phyloP scores from a whole-genome alignment of 1,284 basidiomycete species.

The Sphagnurus paluster region DNA sequence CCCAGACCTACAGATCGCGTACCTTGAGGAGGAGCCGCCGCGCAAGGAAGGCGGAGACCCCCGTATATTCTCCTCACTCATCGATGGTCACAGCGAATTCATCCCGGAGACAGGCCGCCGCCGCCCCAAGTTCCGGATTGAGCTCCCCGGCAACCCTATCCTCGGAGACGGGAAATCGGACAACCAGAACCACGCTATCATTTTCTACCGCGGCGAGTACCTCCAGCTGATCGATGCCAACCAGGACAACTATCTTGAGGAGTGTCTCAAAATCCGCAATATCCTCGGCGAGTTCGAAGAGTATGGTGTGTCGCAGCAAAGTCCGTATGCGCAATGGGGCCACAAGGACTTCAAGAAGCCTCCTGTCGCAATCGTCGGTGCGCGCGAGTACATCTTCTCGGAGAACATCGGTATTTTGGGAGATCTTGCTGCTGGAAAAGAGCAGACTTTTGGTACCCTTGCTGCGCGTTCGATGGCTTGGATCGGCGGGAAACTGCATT shows the following conservation, averaged over 20 bases:
- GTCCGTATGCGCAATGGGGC: constrained; percentile 89
- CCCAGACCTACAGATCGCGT: constrained; percentile 97
- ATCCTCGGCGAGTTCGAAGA: constrained; percentile 99
- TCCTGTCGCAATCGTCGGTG: constrained; percentile 97
- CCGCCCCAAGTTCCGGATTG: constrained; percentile 97
- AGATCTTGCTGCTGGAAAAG: constrained; percentile 98
- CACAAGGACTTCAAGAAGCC: constrained; percentile 84
- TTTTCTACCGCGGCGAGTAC: constrained; percentile 99
- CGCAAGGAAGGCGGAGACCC: constrained; percentile 96
- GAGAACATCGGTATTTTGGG: constrained; percentile 99
- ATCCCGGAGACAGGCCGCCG: constrained; percentile 86
- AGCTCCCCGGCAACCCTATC: constrained; percentile 98
- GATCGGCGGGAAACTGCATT: constrained; percentile 98
- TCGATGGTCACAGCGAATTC: constrained; percentile 98
- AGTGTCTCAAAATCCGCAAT: constrained; percentile 99
- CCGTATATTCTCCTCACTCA: constrained; percentile 92
- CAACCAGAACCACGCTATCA: constrained; percentile 99
- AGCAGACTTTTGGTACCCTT: constrained; percentile 99
- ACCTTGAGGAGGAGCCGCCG: constrained; percentile 94
- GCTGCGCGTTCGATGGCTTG: constrained; percentile 93
- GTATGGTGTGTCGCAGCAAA: constrained; percentile 82
- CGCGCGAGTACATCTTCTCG: constrained; percentile 99
- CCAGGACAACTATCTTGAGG: constrained; percentile 99
- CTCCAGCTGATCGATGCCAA: constrained; percentile 99
- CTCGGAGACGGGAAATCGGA: constrained; percentile 99